Evolutionary conservation across 805 yeast species (phyloP), one percentile per base, ranked within the genome.

Genomic region (Lachancea waltii): DNA sequence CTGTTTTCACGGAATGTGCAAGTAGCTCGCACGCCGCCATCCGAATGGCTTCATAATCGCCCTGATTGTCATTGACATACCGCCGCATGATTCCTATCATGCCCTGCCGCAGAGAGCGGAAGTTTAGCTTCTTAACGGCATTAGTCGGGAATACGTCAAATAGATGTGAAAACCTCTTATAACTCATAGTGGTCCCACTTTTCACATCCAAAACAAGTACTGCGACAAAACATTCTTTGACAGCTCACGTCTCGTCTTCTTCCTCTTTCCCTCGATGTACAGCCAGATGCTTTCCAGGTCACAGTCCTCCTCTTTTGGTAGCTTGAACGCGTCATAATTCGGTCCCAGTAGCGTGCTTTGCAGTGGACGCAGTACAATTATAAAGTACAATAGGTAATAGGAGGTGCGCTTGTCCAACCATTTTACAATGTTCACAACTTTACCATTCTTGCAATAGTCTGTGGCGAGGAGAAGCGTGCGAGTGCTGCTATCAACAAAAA

Each of bases 321-420:
- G 24, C 7, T 30, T 13, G n/a, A 30, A 18, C 5, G 24, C 24
- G 16, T 33, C 36, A 17, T 33, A 33, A 10, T 33, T 23, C 19
- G 11, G 19, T 5, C 34, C 34, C 7, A 33, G 28, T 11, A 33
- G 28, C 20, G 20, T 7, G 4, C 11, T 33, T 13, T 33, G 28
- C 5, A 23, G 11, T 6, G 27, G 5, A 15, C 29, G 7, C 20
- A 33, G 17, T 10, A 33, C 36, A 7, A 17, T 13, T 5, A 33
- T 7, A 14, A 22, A 33, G 20, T 33, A 33, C 13, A 21, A 10
- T 28, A 33, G 20, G 15, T 21, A 22, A n/a, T 13, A 7, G 5
- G 36, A 20, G 5, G 36, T 33, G 7, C 14, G 7, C 36, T 16
- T 21, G 20, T 33, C 36, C 19, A 33, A 16, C 36, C 29, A 22